Conservation (phyloP, 495 filamentous ascomycete genomes). For the Trichocladium antarcticum region DNA sequence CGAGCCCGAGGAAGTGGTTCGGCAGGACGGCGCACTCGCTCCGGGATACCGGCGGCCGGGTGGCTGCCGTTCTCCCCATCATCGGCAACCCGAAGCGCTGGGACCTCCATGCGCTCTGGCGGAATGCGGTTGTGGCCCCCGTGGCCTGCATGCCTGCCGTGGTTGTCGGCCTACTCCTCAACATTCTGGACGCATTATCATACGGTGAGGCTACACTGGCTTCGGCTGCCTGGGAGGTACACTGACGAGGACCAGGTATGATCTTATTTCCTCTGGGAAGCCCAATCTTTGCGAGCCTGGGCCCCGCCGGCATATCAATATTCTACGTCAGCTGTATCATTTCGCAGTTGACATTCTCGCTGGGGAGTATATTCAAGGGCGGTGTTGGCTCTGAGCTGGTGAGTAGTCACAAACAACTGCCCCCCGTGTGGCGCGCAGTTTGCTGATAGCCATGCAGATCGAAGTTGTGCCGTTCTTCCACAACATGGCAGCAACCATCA, state of each 20-base stretch:
- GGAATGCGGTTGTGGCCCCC: slow-evolving; percentile 53
- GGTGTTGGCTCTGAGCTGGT: slow-evolving; percentile 95
- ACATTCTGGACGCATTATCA: slow-evolving; percentile 86
- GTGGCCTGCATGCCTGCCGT: slow-evolving; percentile 68
- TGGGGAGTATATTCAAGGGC: slow-evolving; percentile 79
- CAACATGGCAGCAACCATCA: slow-evolving; percentile 87
- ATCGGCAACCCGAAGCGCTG: slow-evolving; percentile 55
- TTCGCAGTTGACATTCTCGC: slow-evolving; percentile 85
- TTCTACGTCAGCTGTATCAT: slow-evolving; percentile 97
- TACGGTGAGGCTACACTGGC: slow-evolving; percentile 49
- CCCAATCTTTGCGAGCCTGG: slow-evolving; percentile 69
- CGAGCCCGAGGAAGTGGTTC: slow-evolving; percentile 12
- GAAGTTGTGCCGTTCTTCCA: slow-evolving; percentile 97
- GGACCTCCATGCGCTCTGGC: slow-evolving; percentile 54
- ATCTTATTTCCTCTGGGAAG: slow-evolving; percentile 88
- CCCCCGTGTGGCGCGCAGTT: background rate
- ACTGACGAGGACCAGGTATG: slow-evolving; percentile 49
- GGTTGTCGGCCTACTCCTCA: slow-evolving; percentile 75
- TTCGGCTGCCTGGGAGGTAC: background rate
- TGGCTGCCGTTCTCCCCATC: slow-evolving; percentile 9
- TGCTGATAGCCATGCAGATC: slow-evolving; percentile 44
- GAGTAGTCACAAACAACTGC: slow-evolving; percentile 7
- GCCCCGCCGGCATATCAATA: slow-evolving; percentile 90
- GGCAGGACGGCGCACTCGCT: slow-evolving; percentile 2
- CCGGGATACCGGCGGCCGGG: slow-evolving; percentile 1